Evolutionary conservation across 2,329 filamentous ascomycete species (phyloP).

Genomic region (Piedraia hortae): DNA sequence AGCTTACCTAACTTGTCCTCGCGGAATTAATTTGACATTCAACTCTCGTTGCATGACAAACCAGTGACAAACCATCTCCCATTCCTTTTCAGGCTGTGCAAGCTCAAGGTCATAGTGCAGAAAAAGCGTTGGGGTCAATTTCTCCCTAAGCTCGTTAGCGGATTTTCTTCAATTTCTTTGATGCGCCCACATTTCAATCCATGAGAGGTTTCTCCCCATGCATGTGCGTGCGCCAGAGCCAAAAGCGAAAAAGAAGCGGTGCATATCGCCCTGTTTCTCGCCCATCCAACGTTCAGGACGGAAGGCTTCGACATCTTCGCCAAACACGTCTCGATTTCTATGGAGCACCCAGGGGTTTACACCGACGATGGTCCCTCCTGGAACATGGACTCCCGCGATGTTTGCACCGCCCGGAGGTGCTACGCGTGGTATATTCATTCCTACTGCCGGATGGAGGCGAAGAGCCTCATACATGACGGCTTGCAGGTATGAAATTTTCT

Average conservation of each 20-base stretch:
- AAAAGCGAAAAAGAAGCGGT: slow-evolving; percentile 14
- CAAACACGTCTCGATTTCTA: slow-evolving; percentile 8
- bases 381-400: slow-evolving; percentile 13
- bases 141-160: slow-evolving; percentile 4
- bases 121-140: slow-evolving; percentile 13
- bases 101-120: slow-evolving; percentile 12
- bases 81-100: slow-evolving; percentile 9
- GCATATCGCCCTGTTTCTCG: slow-evolving; percentile 6
- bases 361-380: slow-evolving; percentile 6
- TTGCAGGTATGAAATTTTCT: slow-evolving; percentile 16
- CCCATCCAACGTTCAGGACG: slow-evolving; percentile 13
- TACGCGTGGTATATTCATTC: slow-evolving; percentile 15
- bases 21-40: slow-evolving; percentile 4
- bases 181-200: slow-evolving; percentile 5
- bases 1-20: not conserved
- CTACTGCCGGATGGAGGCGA: slow-evolving; percentile 17
- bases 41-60: slow-evolving; percentile 12
- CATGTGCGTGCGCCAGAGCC: slow-evolving; percentile 10
- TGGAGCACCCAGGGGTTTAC: slow-evolving; percentile 13
- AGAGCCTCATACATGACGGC: slow-evolving; percentile 19
- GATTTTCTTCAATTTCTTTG: not conserved
- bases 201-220: slow-evolving; percentile 11
- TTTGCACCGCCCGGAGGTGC: slow-evolving; percentile 14
- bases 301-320: slow-evolving; percentile 11
- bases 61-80: slow-evolving; percentile 10